phyloP scores from a whole-genome alignment of 345 rosid species.

The Dipteronia dyeriana region DNA sequence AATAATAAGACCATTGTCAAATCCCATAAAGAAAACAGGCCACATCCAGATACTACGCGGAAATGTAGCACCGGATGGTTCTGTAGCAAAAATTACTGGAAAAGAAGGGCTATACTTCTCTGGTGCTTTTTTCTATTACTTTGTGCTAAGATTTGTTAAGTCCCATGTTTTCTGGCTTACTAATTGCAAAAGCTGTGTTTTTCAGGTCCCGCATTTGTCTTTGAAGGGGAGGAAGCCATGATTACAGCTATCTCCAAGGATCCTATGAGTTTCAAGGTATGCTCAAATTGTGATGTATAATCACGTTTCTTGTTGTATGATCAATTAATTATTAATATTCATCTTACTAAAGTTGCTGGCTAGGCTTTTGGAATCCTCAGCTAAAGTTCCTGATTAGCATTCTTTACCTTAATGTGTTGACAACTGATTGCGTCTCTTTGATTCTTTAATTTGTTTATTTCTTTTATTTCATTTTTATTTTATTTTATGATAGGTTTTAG shows the following conservation, averaged over 20 bases:
- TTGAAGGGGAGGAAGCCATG: slow-evolving; percentile 99
- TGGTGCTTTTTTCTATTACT: slow-evolving; percentile 43
- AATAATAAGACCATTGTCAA: slow-evolving; percentile 67
- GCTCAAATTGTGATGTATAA: neutral
- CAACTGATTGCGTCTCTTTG: neutral
- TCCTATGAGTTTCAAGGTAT: slow-evolving; percentile 84
- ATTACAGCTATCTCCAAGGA: slow-evolving; percentile 75
- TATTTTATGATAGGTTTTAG: neutral
- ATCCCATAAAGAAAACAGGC: slow-evolving; percentile 94
- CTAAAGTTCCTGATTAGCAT: neutral
- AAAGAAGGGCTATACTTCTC: slow-evolving; percentile 95
- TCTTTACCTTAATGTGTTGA: neutral
- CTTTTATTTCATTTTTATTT: no score
- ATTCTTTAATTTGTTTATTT: no score
- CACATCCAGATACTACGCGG: slow-evolving; percentile 90
- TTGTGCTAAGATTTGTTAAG: neutral
- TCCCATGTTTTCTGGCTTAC: neutral
- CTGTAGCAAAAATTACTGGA: slow-evolving; percentile 98
- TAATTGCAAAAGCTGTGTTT: slow-evolving; percentile 17
- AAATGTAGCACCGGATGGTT: slow-evolving; percentile 96
- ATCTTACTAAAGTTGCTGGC: neutral
- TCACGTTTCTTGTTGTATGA: neutral
- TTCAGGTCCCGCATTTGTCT: slow-evolving; percentile 96
- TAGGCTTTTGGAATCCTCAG: neutral
- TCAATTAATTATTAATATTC: neutral